Evolutionary conservation across 2,329 filamentous ascomycete species (phyloP).

Genomic region (Monilinia fructigena): DNA sequence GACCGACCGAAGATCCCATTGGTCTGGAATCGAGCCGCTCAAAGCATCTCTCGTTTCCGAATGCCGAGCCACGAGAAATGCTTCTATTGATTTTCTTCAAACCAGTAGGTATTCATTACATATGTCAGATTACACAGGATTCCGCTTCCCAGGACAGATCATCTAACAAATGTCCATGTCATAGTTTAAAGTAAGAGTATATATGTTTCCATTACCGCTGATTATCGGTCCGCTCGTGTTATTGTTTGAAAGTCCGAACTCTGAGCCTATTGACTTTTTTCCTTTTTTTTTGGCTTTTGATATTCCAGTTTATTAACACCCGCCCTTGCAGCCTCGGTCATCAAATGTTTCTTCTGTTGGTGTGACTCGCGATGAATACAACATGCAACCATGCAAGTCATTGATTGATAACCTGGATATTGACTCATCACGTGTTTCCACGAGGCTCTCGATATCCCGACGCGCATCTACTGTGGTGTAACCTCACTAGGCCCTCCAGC

Average conservation of each 20-base stretch:
- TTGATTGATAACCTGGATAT: constrained; percentile 18
- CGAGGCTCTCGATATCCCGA: constrained; percentile 11
- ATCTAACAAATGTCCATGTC: not conserved
- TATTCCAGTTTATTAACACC: not conserved
- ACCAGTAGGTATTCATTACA: no score
- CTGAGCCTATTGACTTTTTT: not conserved
- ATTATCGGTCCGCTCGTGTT: not conserved
- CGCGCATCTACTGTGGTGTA: constrained; percentile 25
- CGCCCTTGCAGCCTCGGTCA: not conserved
- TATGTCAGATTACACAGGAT: not conserved
- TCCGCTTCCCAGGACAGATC: not conserved
- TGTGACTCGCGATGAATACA: constrained; percentile 10
- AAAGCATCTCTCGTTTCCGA: constrained; percentile 1
- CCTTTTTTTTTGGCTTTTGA: not conserved
- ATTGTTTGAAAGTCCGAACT: not conserved
- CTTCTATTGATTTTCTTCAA: not conserved
- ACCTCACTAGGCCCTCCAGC: constrained; percentile 26
- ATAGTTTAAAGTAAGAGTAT: not conserved
- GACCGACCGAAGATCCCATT: constrained; percentile 5
- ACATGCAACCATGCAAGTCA: constrained; percentile 18
- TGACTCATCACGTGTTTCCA: constrained; percentile 3
- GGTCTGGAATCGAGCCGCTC: not conserved
- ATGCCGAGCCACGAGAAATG: not conserved
- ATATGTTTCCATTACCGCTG: not conserved
- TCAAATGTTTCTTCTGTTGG: not conserved